Conservation (phyloP, 768 basidiomycete genomes). For the Lyophyllum atratum region DNA sequence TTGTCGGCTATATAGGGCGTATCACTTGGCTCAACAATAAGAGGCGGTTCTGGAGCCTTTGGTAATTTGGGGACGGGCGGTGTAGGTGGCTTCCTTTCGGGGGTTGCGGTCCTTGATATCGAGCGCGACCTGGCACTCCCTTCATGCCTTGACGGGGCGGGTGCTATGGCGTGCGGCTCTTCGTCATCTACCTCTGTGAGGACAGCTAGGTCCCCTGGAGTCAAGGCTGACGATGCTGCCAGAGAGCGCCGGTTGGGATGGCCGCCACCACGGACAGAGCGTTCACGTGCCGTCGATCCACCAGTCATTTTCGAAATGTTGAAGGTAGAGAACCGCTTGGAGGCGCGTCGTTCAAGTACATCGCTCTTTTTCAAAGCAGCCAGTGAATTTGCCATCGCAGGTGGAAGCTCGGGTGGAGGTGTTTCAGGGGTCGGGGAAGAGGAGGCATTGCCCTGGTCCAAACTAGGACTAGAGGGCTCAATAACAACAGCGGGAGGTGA, state of each 20-base stretch:
- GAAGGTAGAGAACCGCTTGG: conserved; percentile 94
- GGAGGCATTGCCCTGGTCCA: conserved; percentile 30
- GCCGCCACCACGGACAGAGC: conserved; percentile 41
- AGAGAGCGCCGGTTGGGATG: conserved; percentile 68
- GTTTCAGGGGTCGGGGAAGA: conserved; percentile 38
- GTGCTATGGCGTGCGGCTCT: conserved; percentile 25
- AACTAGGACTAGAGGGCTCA: conserved; percentile 49
- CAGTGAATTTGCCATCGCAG: conserved; percentile 77
- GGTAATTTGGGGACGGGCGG: conserved; percentile 53
- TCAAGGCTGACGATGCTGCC: conserved; percentile 62
- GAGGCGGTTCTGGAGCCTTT: conserved; percentile 39
- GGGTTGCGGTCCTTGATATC: conserved; percentile 36
- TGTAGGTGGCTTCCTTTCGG: conserved; percentile 34
- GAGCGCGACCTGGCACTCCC: conserved; percentile 29
- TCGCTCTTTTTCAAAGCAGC: conserved; percentile 89
- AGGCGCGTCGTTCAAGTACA: conserved; percentile 85
- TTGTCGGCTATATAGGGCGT: conserved; percentile 6
- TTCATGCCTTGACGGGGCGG: conserved; percentile 25
- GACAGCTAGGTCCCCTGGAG: conserved; percentile 71
- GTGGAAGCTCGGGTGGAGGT: conserved; percentile 43
- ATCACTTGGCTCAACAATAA: conserved; percentile 11
- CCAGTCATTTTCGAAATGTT: conserved; percentile 94
- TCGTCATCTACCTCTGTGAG: conserved; percentile 78
- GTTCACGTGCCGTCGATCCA: conserved; percentile 44
- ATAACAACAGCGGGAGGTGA: conserved; percentile 47